A percentile compares a stretch with the other conserved stretches of the same genome.
Evolutionary conservation across 2,329 filamentous ascomycete genomes (phyloP).

Genomic region (Xylariomycetidae sp.): DNA sequence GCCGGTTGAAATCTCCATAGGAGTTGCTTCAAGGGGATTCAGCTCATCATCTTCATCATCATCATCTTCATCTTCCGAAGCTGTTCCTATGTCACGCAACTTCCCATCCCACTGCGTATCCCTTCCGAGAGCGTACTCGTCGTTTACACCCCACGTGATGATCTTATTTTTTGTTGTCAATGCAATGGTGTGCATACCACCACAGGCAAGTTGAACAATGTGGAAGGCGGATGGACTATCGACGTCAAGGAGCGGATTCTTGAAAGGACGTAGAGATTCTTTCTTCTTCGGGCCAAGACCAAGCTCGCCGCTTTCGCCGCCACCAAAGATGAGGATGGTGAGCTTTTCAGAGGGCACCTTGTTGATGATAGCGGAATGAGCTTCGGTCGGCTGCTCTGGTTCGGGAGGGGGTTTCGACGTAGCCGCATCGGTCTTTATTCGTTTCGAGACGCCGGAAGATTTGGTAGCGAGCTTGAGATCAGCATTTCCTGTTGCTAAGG

Average conservation of each 20-base stretch:
- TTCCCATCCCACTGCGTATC: constrained; percentile 5
- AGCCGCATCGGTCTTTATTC: too few species aligned
- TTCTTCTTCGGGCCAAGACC: constrained; percentile 17
- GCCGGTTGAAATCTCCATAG: constrained; percentile 46
- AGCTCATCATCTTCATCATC: constrained; percentile 42
- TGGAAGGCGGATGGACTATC: constrained; percentile 6
- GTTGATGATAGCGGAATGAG: too few species aligned
- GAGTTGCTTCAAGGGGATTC: constrained; percentile 57
- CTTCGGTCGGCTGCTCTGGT: too few species aligned
- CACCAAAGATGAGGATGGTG: constrained; percentile 13
- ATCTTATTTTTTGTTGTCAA: constrained; percentile 58
- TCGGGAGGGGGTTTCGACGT: too few species aligned
- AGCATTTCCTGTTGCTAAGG: too few species aligned
- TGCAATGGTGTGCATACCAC: constrained; percentile 60
- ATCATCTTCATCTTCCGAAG: constrained; percentile 32
- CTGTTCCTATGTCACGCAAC: constrained; percentile 5
- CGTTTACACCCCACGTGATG: constrained; percentile 62
- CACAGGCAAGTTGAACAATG: constrained; percentile 36
- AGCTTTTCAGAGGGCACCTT: constrained; percentile 1
- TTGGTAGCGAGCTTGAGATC: too few species aligned
- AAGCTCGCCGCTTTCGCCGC: constrained; percentile 46
- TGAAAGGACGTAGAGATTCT: constrained; percentile 11
- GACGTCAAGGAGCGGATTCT: constrained; percentile 13
- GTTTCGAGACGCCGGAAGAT: too few species aligned
- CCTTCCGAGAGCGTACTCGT: constrained; percentile 44